Base-by-base conservation (phyloP, 2,329 filamentous ascomycete genomes). In the Peltaster fructicola region DNA sequence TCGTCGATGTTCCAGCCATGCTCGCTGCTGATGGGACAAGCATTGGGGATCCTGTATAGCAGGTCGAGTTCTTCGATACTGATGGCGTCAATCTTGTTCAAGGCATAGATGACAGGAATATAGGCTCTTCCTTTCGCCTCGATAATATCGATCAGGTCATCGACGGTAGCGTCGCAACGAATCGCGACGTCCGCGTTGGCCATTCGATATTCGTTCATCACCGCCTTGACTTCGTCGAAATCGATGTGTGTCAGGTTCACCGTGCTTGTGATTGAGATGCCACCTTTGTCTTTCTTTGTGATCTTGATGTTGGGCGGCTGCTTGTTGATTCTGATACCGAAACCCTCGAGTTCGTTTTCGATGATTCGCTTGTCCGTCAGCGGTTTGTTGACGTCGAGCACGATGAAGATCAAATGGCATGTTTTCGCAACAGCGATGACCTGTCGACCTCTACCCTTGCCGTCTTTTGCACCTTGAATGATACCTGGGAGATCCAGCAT, bases 341-440 rank as follows among this genome's bases (percentile, higher is more conserved):
- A 98, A 6, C 88, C 88, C 52, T 98, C 88, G 49, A 98, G 56
- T 58, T 98, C 88, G 25, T 70, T 65, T 56, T 98, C 88, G 45
- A 98, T 98, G 35, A 98, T 65, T 32, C 80, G 71, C 63, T 98
- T 98, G 56, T 98, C 88, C 9, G 85, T 91, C 41, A 98, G 61
- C 13, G 88, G 88, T 57, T 98, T 98, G 59, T 95, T 95, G 45
- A 98, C 88, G 47, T 98, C 88, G 27, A 98, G 64, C 23, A 98
- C 81, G 47, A 98, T 98, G 56, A 95, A 95, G 43, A 98, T 98
- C 42, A 98, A 58, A 63, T 98, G 79, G 58, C 88, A 98, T 10
- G 88, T 95, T 63, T 98, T 98, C 31, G 88, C 85, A 23, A 98
- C 88, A 6, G 88, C 88, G 59, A 98, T 98, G 46, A 98, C 88